Conservation (phyloP, 257 asterid genomes). For the Solanum lycopersicoides region DNA sequence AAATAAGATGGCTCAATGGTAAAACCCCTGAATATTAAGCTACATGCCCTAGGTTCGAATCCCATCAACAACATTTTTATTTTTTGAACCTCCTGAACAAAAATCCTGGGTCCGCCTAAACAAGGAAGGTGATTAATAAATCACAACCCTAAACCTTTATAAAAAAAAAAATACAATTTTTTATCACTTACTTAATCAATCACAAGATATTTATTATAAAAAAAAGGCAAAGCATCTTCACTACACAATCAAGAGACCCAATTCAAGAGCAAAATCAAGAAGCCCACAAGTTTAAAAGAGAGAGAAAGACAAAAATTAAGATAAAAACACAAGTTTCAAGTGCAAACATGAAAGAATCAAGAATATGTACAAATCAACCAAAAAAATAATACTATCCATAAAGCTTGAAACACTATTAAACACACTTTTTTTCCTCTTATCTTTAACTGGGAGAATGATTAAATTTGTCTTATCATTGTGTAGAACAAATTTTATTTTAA, state of each 20-base stretch:
- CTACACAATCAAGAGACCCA: background rate
- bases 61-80: too few relatives aligned
- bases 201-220: background rate
- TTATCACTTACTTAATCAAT: too few relatives aligned
- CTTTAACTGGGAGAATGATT: background rate
- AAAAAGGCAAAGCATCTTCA: background rate
- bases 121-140: too few relatives aligned
- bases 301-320: background rate
- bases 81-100: too few relatives aligned
- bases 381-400: slow-evolving; percentile 20
- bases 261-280: background rate
- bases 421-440: background rate
- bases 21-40: too few relatives aligned
- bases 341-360: slow-evolving; percentile 1
- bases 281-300: background rate
- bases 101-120: too few relatives aligned
- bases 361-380: slow-evolving; percentile 32
- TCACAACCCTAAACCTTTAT: too few relatives aligned
- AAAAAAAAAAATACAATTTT: too few relatives aligned
- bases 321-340: background rate
- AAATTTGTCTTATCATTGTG: background rate
- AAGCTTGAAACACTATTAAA: slow-evolving; percentile 5
- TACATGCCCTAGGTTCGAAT: too few relatives aligned
- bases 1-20: too few relatives aligned
- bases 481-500: background rate